Evolutionary conservation across 2,329 filamentous ascomycete species (phyloP), one percentile per base, ranked within the genome.

Genomic region (Aspergillus proliferans): DNA sequence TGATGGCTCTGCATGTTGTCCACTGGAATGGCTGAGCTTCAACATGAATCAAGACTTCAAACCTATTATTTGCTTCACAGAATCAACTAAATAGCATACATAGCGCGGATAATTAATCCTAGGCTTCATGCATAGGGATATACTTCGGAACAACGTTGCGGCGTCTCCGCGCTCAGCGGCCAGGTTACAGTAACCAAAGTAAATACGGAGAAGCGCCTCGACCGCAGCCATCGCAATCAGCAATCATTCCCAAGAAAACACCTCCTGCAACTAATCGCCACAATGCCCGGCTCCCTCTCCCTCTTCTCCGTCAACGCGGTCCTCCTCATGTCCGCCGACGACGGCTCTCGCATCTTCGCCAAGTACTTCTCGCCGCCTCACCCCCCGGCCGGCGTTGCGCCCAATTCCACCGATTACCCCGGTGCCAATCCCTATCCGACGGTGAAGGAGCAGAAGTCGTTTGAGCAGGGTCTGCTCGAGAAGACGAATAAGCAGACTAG

Each of bases 401-500:
- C 77, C 57, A 76, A 81, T 59, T 75, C 80, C 46, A 74, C 72
- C 58, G 75, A 80, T 64, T 81, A 79, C 61, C 80, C 80, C 42
- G 80, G 80, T 63, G 79, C 80, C 56, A 88, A 87, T 67, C 88
- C 91, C 19, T 97, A 96, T 72, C 78, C 88, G 51, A 89, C 88
- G 50, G 73, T 93, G 48, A 96, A 96, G 76, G 84, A 94, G 61
- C 93, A 98, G 74, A 95, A 94, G 71, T 81, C 87, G 2, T 98
- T 98, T 65, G 93, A 98, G 73, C 96, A 96, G 76, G 93, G 91
- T 5, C 81, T 98, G 36, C 76, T 96, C 52, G 86, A 95, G 64
- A 97, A 98, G 80, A 97, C 93, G 14, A 86, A 87, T 58, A 98
- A 97, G 78, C 89, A 94, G 75, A 91, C 83, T 12, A 89, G 87